Percentiles rank a stretch among this genome's conserved stretches.
Evolutionary conservation across 78 protist species (phyloP).

Genomic region (Capsaspora owczarzaki): DNA sequence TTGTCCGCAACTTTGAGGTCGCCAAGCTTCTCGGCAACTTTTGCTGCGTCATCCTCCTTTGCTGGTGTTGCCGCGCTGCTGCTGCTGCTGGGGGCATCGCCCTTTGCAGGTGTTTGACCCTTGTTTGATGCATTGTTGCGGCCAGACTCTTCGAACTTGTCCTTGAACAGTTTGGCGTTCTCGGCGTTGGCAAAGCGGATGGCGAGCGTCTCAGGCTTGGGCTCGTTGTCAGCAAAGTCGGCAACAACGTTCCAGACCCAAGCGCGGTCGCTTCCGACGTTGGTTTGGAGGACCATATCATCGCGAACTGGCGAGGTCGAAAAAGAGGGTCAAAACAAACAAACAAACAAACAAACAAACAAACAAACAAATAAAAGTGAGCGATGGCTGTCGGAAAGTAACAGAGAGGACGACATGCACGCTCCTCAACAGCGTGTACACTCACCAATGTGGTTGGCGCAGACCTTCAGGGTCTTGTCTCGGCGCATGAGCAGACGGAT

Average conservation of each 20-base stretch:
- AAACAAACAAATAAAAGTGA: background rate
- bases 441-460: conserved; percentile 64
- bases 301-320: background rate
- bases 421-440: background rate
- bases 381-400: background rate
- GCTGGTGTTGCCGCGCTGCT: no score
- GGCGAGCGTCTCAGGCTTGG: conserved; percentile 1
- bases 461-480: conserved; percentile 84
- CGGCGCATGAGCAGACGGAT: conserved; percentile 87
- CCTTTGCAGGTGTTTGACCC: no score
- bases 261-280: conserved; percentile 16
- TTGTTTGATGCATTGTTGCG: background rate
- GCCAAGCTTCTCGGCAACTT: no score
- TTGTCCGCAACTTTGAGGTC: no score
- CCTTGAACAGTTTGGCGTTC: conserved; percentile 1
- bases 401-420: background rate
- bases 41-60: no score
- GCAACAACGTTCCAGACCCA: conserved; percentile 14
- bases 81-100: no score
- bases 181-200: conserved; percentile 8
- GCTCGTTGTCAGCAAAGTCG: conserved; percentile 12
- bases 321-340: background rate
- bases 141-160: background rate
- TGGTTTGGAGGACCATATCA: background rate
- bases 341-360: background rate